A percentile compares a stretch with the other conserved stretches of the same genome.
These are phyloP conservation scores for Acacia pycnantha DNA, from an alignment of 331 rosid species.

Conservation along the genomic window DNA sequence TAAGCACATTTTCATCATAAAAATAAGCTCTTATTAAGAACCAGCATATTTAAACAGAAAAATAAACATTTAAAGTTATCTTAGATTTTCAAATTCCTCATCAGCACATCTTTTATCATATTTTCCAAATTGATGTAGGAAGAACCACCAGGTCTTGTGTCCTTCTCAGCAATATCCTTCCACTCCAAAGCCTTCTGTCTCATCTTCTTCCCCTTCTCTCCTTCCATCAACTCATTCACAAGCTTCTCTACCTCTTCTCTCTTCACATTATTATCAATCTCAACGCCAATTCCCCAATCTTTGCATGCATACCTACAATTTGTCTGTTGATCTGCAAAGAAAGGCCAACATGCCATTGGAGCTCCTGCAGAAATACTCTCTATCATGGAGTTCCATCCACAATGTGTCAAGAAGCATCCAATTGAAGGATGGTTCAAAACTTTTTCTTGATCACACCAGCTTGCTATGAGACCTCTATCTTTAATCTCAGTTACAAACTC, in stretches of 20 bases:
- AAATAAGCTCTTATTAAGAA: neutral
- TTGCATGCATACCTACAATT: constrained; percentile 26
- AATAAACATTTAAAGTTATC: neutral
- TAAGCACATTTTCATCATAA: neutral
- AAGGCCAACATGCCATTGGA: constrained; percentile 44
- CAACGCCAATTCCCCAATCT: constrained; percentile 48
- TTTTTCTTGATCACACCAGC: constrained; percentile 52
- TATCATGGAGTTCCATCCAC: constrained; percentile 43
- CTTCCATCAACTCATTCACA: constrained; percentile 42
- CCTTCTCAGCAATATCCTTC: constrained; percentile 36
- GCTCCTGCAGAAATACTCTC: constrained; percentile 35
- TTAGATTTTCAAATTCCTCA: neutral
- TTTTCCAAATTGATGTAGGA: constrained; percentile 37
- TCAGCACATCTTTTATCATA: constrained; percentile 23
- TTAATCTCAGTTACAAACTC: constrained; percentile 31
- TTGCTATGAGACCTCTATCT: constrained; percentile 35
- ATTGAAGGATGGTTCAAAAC: constrained; percentile 42
- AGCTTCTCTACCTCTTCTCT: constrained; percentile 40
- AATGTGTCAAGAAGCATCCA: constrained; percentile 42
- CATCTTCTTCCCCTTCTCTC: constrained; percentile 46
- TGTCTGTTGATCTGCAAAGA: constrained; percentile 36
- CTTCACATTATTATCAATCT: constrained; percentile 39
- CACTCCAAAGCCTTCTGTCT: constrained; percentile 22
- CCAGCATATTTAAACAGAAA: neutral
- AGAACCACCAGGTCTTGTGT: constrained; percentile 24